A percentile compares a stretch with the other conserved stretches of the same genome.
These are phyloP conservation scores for Citrus inodora DNA, from an alignment of 345 rosid genomes.

Conservation along the genomic window DNA sequence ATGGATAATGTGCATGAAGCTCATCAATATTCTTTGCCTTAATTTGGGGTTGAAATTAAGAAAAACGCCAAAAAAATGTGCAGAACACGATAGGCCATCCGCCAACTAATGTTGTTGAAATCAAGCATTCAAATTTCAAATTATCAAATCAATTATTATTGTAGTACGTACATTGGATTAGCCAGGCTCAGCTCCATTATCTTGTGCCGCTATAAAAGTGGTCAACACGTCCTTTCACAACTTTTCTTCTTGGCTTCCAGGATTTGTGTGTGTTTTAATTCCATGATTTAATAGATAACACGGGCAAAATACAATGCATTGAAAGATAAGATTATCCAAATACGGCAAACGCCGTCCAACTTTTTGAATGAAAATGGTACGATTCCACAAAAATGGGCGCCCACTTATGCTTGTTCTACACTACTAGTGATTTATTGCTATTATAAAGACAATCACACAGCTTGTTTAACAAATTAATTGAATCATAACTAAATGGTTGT, in stretches of 20 bases:
- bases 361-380: background rate
- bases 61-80: background rate
- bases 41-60: background rate
- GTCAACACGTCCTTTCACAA: background rate
- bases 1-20: background rate
- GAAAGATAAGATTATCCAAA: background rate
- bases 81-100: background rate
- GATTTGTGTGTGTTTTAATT: background rate
- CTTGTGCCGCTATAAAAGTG: background rate
- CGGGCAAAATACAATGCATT: slow-evolving; percentile 1
- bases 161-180: background rate
- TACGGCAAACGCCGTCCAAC: background rate
- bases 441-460: no score
- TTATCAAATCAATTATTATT: background rate
- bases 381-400: background rate
- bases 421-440: no score
- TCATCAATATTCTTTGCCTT: no score
- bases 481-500: no score
- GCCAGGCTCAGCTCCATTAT: background rate
- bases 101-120: background rate
- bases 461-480: no score
- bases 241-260: background rate
- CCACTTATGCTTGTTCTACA: background rate
- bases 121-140: background rate
- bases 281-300: background rate